Percentiles rank a stretch among this genome's conserved stretches.
Conservation (phyloP, 306 rosid species). For the Lagenaria siceraria region DNA sequence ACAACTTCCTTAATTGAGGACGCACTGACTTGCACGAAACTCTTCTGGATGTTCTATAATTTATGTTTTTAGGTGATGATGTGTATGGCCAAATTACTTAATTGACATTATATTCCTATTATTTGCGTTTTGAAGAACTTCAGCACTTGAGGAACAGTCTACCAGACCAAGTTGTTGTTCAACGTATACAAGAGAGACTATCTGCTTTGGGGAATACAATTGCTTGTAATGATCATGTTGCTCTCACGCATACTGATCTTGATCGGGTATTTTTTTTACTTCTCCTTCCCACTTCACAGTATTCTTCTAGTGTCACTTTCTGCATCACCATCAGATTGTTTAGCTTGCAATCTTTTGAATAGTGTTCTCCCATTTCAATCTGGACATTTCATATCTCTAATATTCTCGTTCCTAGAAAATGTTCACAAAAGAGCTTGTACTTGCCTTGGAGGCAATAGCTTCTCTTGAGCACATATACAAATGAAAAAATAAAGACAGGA, state of each 20-base stretch:
- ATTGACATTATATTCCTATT: not conserved
- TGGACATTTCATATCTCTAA: not conserved
- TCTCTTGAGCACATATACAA: not conserved
- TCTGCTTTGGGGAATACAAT: slow-evolving; percentile 93
- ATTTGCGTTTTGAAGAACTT: slow-evolving; percentile 43
- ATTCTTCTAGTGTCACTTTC: not conserved
- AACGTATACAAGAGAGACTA: slow-evolving; percentile 75
- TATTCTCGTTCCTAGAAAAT: not conserved
- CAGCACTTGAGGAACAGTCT: slow-evolving; percentile 91
- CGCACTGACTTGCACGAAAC: not conserved
- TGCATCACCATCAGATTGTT: not conserved
- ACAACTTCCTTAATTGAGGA: not conserved
- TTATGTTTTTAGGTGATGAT: not conserved
- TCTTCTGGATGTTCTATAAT: not conserved
- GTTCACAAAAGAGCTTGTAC: not conserved
- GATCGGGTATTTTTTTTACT: slow-evolving; percentile 43
- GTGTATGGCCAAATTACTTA: not conserved
- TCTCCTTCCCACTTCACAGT: not conserved
- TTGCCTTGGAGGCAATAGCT: not conserved
- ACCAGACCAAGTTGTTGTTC: slow-evolving; percentile 84
- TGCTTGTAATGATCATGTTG: slow-evolving; percentile 91
- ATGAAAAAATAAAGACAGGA: not conserved
- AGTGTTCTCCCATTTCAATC: not conserved
- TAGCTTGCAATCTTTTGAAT: not conserved
- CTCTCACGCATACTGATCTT: slow-evolving; percentile 93